A percentile compares a stretch with the other conserved stretches of the same genome.
Evolutionary conservation across 2,329 filamentous ascomycete genomes (phyloP).

Genomic region (Nemania abortiva): DNA sequence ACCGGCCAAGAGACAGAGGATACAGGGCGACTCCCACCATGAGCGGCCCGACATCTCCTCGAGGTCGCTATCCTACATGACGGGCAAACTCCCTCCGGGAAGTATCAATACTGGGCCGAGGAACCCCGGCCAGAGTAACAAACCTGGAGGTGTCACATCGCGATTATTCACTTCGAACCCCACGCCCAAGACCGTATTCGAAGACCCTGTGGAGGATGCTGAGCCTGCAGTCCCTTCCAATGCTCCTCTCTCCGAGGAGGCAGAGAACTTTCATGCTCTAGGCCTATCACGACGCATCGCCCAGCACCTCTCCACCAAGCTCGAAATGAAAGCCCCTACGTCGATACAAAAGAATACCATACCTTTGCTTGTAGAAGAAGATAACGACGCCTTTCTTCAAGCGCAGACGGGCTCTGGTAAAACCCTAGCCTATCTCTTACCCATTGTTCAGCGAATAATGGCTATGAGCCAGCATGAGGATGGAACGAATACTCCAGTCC

Average conservation of each 20-base stretch:
- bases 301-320: constrained; percentile 84
- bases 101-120: constrained; percentile 49
- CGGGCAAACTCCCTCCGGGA: constrained; percentile 54
- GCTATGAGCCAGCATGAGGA: constrained; percentile 72
- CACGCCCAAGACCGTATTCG: constrained; percentile 71
- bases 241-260: constrained; percentile 85
- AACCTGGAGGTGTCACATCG: constrained; percentile 73
- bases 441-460: constrained; percentile 89
- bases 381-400: constrained; percentile 94
- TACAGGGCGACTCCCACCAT: constrained; percentile 39
- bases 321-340: constrained; percentile 90
- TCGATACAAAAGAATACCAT: constrained; percentile 94
- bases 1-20: constrained; percentile 61
- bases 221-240: constrained; percentile 83
- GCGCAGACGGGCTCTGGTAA: constrained; percentile 98
- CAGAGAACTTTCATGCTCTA: constrained; percentile 86
- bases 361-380: constrained; percentile 80
- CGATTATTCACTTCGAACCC: constrained; percentile 95
- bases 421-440: constrained; percentile 93
- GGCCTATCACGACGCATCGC: constrained; percentile 86
- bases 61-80: constrained; percentile 50
- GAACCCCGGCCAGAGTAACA: constrained; percentile 41
- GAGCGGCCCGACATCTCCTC: constrained; percentile 38
- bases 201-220: constrained; percentile 60
- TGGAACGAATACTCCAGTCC: constrained; percentile 57